A percentile compares a stretch with the other conserved stretches of the same genome.
phyloP scores from a whole-genome alignment of 2,329 filamentous ascomycete genomes.

The Ophiobolus disseminans region DNA sequence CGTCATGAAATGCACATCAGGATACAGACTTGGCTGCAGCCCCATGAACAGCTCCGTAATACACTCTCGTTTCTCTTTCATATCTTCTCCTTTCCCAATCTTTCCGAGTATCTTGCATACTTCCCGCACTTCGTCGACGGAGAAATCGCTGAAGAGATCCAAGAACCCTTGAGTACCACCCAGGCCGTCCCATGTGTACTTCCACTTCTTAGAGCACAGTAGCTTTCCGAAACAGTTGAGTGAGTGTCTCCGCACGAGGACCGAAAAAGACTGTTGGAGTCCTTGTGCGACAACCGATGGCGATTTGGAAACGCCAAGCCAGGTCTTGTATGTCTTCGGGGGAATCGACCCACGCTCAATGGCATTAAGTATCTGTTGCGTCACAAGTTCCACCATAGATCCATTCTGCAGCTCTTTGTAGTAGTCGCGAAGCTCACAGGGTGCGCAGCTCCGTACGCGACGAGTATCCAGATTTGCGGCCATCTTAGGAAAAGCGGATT shows the following conservation, averaged over 20 bases:
- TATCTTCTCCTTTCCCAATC: conserved; percentile 17
- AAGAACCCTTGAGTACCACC: conserved; percentile 36
- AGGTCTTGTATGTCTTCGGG: conserved; percentile 27
- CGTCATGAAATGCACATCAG: conserved; percentile 15
- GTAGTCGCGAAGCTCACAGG: conserved; percentile 13
- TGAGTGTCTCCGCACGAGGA: conserved; percentile 24
- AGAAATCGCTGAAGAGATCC: conserved; percentile 29
- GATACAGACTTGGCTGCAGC: conserved; percentile 26
- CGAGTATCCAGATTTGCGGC: conserved; percentile 4
- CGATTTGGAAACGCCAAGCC: conserved; percentile 34
- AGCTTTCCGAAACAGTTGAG: conserved; percentile 28
- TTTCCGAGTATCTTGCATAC: conserved; percentile 26
- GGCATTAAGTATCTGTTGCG: conserved; percentile 14
- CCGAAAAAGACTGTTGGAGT: conserved; percentile 31
- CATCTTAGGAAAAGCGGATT: no score
- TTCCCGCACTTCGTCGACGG: conserved; percentile 30
- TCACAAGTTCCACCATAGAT: conserved; percentile 5
- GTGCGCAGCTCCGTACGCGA: conserved; percentile 11
- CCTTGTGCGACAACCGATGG: conserved; percentile 21
- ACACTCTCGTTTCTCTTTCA: conserved; percentile 20
- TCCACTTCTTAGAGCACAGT: conserved; percentile 29
- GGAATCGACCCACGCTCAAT: conserved; percentile 25
- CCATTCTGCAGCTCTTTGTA: conserved; percentile 1
- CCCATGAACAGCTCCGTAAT: conserved; percentile 32
- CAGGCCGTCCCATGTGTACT: conserved; percentile 33